Evolutionary conservation across 1,284 basidiomycete genomes (phyloP).

Genomic region (Malassezia sp.): DNA sequence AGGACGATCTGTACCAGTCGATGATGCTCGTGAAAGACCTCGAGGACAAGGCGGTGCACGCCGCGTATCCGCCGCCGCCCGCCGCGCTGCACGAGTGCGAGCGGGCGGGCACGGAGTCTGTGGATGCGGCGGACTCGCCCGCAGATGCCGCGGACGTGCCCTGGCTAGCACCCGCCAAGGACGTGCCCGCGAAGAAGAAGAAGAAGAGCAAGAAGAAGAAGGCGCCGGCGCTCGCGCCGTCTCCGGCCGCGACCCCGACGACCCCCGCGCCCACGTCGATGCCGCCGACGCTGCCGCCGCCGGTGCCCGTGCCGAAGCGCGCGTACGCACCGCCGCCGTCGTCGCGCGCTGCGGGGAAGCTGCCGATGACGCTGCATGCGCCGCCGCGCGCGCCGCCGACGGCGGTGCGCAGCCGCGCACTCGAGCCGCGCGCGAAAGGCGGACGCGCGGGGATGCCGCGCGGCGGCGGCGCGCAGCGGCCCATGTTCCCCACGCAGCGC

Average conservation of each 20-base stretch:
- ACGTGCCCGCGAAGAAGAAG: slow-evolving; percentile 20
- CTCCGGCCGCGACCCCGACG: slow-evolving; percentile 45
- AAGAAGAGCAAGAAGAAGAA: slow-evolving; percentile 54
- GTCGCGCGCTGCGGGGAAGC: slow-evolving; percentile 64
- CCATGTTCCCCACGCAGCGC: slow-evolving; percentile 12
- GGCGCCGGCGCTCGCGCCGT: slow-evolving; percentile 32
- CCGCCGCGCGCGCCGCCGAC: slow-evolving; percentile 24
- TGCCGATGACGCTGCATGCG: slow-evolving; percentile 54
- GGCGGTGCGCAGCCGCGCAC: background rate
- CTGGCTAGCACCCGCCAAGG: background rate
- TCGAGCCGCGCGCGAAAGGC: slow-evolving; percentile 3
- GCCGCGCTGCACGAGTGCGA: slow-evolving; percentile 33
- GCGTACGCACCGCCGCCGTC: slow-evolving; percentile 49
- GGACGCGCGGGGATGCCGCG: background rate
- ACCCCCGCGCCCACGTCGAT: slow-evolving; percentile 44
- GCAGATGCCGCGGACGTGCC: slow-evolving; percentile 23
- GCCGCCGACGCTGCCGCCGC: slow-evolving; percentile 40
- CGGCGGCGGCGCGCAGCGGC: slow-evolving; percentile 1
- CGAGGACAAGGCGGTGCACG: slow-evolving; percentile 38
- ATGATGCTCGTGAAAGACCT: slow-evolving; percentile 42
- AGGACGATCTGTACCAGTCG: slow-evolving; percentile 22
- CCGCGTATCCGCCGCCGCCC: too few species aligned
- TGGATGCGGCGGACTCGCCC: too few species aligned
- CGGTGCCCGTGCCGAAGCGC: slow-evolving; percentile 1
- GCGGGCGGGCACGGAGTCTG: slow-evolving; percentile 18